Evolutionary conservation across 1,139 yeast species (phyloP).

Genomic region (Geotrichum fermentans): DNA sequence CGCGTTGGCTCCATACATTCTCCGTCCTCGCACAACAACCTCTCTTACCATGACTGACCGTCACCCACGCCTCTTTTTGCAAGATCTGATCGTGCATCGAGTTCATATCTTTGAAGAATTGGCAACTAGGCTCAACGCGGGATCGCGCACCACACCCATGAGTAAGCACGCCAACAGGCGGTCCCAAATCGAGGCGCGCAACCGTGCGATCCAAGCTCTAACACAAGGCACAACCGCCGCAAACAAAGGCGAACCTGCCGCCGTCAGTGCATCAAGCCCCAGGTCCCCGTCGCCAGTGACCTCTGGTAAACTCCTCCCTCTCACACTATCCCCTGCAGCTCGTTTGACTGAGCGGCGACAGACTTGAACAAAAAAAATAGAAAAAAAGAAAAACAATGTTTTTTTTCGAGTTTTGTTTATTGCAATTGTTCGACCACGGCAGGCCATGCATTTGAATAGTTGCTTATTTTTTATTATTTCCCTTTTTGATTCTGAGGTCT

Average conservation of each 20-base stretch:
- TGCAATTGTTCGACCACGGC: too few species aligned
- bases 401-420: background rate
- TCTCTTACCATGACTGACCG: conserved; percentile 32
- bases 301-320: conserved; percentile 1
- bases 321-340: conserved; percentile 3
- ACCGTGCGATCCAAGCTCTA: conserved; percentile 28
- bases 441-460: background rate
- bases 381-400: too few species aligned
- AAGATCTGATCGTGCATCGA: conserved; percentile 28
- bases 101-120: conserved; percentile 27
- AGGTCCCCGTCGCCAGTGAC: conserved; percentile 4
- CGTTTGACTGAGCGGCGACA: too few species aligned
- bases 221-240: background rate
- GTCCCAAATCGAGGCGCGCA: conserved; percentile 32
- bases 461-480: background rate
- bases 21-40: conserved; percentile 36
- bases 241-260: background rate
- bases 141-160: conserved; percentile 27
- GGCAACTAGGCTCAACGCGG: conserved; percentile 19
- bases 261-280: background rate
- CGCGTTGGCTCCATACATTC: conserved; percentile 30
- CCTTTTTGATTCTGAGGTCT: background rate
- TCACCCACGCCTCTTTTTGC: conserved; percentile 31
- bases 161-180: conserved; percentile 27
- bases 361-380: too few species aligned